Evolutionary conservation across 306 rosid species (phyloP).

Genomic region (Mimosa pudica): DNA sequence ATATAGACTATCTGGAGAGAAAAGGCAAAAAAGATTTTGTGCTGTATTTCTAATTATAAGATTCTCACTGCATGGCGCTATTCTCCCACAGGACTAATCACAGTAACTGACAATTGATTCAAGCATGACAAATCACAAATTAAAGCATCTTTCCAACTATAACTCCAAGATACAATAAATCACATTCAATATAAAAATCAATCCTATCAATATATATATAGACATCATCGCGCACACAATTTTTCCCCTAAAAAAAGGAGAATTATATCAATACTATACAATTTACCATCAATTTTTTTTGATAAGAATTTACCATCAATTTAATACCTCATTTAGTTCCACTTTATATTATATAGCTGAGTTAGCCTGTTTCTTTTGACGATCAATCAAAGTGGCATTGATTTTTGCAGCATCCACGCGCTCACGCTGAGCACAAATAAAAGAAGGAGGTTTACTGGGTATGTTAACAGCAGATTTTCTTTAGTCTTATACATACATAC

Average conservation of each 20-base stretch:
- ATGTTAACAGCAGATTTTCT: background rate
- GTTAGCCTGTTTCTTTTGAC: background rate
- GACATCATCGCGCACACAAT: too few relatives aligned
- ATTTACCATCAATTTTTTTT: background rate
- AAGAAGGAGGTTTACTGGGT: background rate
- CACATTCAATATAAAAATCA: background rate
- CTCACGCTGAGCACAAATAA: background rate
- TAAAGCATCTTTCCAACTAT: background rate
- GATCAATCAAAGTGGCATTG: background rate
- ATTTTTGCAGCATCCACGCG: conserved; percentile 30
- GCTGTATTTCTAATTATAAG: background rate
- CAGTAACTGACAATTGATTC: background rate
- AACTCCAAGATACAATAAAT: background rate
- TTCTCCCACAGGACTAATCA: background rate
- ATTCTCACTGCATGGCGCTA: background rate
- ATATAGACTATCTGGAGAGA: background rate
- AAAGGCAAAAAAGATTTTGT: background rate
- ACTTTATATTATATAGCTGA: too few relatives aligned
- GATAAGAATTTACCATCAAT: background rate
- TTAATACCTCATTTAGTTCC: background rate
- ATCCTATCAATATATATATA: too few relatives aligned
- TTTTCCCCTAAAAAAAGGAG: too few relatives aligned
- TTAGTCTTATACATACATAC: too few relatives aligned
- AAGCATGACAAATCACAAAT: background rate
- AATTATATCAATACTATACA: background rate